phyloP scores from a whole-genome alignment of 768 basidiomycete genomes.

The Suillus paluster region DNA sequence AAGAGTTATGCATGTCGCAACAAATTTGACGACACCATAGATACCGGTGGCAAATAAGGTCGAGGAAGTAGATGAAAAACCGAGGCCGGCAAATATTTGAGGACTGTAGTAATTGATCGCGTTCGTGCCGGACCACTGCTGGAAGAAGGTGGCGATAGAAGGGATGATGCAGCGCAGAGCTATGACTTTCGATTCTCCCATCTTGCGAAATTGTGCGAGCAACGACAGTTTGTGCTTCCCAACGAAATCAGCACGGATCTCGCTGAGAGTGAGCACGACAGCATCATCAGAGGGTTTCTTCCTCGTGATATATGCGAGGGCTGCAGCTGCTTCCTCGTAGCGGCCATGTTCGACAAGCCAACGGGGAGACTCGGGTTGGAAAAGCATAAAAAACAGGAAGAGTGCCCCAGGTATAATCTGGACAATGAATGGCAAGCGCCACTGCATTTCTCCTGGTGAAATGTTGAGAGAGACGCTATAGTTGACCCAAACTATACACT shows the following conservation, averaged over 20 bases:
- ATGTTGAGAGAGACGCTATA: conserved; percentile 34
- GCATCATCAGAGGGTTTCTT: conserved; percentile 27
- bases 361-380: conserved; percentile 46
- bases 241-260: conserved; percentile 40
- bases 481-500: conserved; percentile 40
- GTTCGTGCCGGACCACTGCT: conserved; percentile 47
- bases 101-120: conserved; percentile 47
- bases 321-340: conserved; percentile 37
- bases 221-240: conserved; percentile 33
- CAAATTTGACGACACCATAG: conserved; percentile 46
- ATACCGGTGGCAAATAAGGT: conserved; percentile 46
- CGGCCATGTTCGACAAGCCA: conserved; percentile 43
- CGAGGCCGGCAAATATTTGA: conserved; percentile 39
- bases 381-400: conserved; percentile 39
- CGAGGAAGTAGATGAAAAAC: conserved; percentile 33
- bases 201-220: conserved; percentile 35
- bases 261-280: conserved; percentile 36
- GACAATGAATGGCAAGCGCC: conserved; percentile 42
- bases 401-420: conserved; percentile 46
- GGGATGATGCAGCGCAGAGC: conserved; percentile 38
- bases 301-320: conserved; percentile 34
- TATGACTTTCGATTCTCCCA: conserved; percentile 36
- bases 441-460: conserved; percentile 34
- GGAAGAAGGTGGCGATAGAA: conserved; percentile 37
- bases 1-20: conserved; percentile 34